Conservation (phyloP, 148 eudicot species). For the Amaranthus cruentus region DNA sequence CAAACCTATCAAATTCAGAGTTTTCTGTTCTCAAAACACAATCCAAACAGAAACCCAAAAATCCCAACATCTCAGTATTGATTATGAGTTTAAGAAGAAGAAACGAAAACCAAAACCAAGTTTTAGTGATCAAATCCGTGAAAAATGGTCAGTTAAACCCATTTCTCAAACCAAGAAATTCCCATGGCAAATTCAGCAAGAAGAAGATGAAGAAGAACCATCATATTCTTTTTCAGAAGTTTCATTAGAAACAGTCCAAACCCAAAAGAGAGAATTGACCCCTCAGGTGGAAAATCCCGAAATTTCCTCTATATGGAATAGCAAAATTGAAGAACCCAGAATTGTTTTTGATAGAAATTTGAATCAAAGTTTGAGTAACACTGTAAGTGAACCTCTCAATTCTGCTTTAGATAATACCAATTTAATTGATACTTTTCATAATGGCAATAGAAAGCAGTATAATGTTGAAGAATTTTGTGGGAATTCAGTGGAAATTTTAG, state of each 20-base stretch:
- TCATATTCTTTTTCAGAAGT: neutral
- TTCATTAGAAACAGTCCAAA: constrained; percentile 3
- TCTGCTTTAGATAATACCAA: constrained; percentile 21
- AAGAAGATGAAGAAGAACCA: neutral
- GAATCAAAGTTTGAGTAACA: constrained; percentile 15
- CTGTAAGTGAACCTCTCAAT: constrained; percentile 25
- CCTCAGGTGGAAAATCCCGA: constrained; percentile 10
- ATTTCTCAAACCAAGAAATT: constrained; percentile 36
- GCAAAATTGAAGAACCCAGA: constrained; percentile 17
- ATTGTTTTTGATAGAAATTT: neutral
- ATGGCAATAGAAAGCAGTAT: neutral
- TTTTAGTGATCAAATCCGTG: constrained; percentile 67
- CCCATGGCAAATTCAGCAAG: constrained; percentile 63
- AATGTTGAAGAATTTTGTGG: constrained; percentile 19
- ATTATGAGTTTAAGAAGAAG: constrained; percentile 29
- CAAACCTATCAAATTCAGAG: constrained; percentile 36
- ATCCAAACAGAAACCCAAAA: constrained; percentile 22
- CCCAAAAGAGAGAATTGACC: neutral
- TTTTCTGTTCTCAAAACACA: constrained; percentile 30
- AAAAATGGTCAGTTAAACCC: constrained; percentile 73
- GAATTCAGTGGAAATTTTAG: constrained; percentile 7
- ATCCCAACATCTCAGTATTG: constrained; percentile 14
- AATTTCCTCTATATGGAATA: neutral
- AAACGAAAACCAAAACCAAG: constrained; percentile 77
- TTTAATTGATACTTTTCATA: constrained; percentile 17